Conservation (phyloP, 345 rosid species). For the Dimocarpus longan region DNA sequence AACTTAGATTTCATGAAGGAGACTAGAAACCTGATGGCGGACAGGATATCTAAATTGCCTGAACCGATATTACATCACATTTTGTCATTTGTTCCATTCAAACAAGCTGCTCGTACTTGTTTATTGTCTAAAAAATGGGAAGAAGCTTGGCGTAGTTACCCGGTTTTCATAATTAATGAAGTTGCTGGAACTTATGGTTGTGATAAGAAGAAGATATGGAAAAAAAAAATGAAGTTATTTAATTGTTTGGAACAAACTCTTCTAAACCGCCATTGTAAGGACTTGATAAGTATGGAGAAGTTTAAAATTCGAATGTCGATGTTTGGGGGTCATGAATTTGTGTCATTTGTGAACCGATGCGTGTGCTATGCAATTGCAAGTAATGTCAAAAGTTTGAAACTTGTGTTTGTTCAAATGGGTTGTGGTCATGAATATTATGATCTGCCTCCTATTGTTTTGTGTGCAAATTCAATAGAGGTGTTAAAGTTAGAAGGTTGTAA, state of each 20-base stretch:
- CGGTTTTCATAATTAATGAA: not conserved
- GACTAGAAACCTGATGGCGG: not conserved
- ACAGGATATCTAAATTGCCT: slow-evolving; percentile 10
- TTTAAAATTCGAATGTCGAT: too few relatives aligned
- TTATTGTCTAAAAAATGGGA: slow-evolving; percentile 12
- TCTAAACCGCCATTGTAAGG: not conserved
- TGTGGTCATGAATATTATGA: not conserved
- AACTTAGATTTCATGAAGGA: too few relatives aligned
- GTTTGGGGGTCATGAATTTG: not conserved
- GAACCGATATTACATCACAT: slow-evolving; percentile 5
- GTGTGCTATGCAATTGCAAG: not conserved
- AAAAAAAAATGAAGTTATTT: not conserved
- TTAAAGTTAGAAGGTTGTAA: not conserved
- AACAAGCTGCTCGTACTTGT: slow-evolving; percentile 4
- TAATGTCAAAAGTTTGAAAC: not conserved
- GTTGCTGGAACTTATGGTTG: not conserved
- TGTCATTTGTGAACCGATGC: not conserved
- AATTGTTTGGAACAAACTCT: not conserved
- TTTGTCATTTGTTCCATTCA: not conserved
- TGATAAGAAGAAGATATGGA: not conserved
- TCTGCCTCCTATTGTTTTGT: not conserved
- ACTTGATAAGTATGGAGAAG: too few relatives aligned
- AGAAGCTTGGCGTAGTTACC: not conserved
- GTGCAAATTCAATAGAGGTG: not conserved
- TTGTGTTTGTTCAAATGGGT: not conserved